Evolutionary conservation across 179 eudicot species (phyloP).

Genomic region (Silene coronaria): DNA sequence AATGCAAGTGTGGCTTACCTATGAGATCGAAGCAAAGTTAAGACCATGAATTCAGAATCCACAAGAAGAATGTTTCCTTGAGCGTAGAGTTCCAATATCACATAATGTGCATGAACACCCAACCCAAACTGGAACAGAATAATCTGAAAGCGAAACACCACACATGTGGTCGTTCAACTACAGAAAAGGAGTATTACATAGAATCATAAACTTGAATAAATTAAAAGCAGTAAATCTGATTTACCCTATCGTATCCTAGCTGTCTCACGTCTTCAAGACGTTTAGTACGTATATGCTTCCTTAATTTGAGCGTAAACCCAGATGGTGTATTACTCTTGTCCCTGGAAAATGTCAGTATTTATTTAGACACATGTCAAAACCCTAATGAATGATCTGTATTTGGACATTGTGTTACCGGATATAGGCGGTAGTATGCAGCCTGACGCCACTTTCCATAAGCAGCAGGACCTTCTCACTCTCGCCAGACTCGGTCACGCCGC

Average conservation of each 20-base stretch:
- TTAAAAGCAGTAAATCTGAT: not conserved
- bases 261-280: constrained; percentile 97
- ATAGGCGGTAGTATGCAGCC: constrained; percentile 88
- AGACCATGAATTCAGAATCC: constrained; percentile 58
- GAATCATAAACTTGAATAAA: no score
- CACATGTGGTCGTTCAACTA: not conserved
- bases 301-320: constrained; percentile 83
- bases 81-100: constrained; percentile 53
- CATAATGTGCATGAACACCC: constrained; percentile 82
- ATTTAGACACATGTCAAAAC: not conserved
- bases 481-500: constrained; percentile 92
- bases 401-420: constrained; percentile 43
- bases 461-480: constrained; percentile 96
- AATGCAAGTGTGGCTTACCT: constrained; percentile 36
- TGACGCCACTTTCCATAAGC: constrained; percentile 91
- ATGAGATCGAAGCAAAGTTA: constrained; percentile 80
- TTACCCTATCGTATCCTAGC: constrained; percentile 95
- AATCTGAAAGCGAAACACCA: constrained; percentile 42
- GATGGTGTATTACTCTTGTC: constrained; percentile 98
- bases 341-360: constrained; percentile 31
- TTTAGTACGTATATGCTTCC: constrained; percentile 92
- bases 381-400: not conserved
- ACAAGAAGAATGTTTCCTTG: constrained; percentile 72
- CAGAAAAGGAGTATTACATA: not conserved
- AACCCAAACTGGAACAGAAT: constrained; percentile 90